Evolutionary conservation across 441 rosid species (phyloP), one percentile per base, ranked within the genome.

Genomic region (Pelargonium citronellum): DNA sequence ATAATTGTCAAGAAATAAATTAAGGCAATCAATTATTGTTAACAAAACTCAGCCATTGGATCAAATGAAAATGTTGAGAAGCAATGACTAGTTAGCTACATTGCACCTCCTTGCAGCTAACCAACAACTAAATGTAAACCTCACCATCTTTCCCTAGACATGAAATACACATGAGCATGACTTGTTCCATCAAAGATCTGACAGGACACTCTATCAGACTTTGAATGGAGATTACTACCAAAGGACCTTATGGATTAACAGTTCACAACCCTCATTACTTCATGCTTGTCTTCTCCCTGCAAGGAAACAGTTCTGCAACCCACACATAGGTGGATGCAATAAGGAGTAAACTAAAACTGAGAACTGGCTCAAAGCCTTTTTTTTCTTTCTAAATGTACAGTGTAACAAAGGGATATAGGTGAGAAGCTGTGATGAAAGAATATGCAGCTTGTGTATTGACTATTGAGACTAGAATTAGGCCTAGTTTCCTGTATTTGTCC

Each of bases 241-340:
- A 58, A 17, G 61, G 22, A 55, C 61, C 61, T 55, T 58, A 55
- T 55, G 61, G 20, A 19, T 15, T 55, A 58, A 17, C 63, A 58
- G 20, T 19, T 24, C 63, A 58, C 20, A 24, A 58, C 8, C 30
- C 20, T 15, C 27, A 7, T 58, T 19, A 15, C 16, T 51, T 15
- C 58, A 53, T 53, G 17, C 24, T 57, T 57, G 62, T 57, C 19
- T 7, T 8, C 22, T 57, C 9, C 62, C 60, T 17, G 62, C 22
- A 19, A 57, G 11, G 19, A 17, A 57, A 17, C 49, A 8, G 49
- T 44, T 8, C 27, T 57, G 62, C 7, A 53, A 16, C 60, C 60
- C 60, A 5, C 13, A 17, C 19, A 57, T 17, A 15, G 8, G 53
- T 37, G 19, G 17, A 53, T 53, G 17, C 24, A 15, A 19, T 9